Conservation (phyloP, 257 asterid genomes). For the Solanum appendiculatum region DNA sequence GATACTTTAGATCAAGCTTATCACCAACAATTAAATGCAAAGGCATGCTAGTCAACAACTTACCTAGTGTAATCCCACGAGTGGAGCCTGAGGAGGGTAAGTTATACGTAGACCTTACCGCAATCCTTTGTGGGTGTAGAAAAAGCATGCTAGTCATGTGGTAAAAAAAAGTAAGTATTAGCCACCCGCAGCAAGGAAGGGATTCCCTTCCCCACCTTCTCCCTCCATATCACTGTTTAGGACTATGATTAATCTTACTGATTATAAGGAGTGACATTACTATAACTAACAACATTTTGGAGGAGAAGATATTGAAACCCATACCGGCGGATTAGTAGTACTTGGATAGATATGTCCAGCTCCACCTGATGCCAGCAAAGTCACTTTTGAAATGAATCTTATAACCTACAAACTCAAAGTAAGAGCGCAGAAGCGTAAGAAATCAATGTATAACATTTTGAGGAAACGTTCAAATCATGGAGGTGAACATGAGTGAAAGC, state of each 20-base stretch:
- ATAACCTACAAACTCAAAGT: constrained; percentile 51
- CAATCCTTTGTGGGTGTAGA: not conserved
- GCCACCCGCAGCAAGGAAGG: not conserved
- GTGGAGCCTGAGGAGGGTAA: not conserved
- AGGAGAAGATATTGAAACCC: constrained; percentile 2
- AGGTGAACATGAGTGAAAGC: not conserved
- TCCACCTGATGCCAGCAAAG: constrained; percentile 97
- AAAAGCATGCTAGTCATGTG: not conserved
- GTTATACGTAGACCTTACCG: not conserved
- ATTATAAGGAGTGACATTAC: not conserved
- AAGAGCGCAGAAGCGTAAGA: not conserved
- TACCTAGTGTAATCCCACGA: not conserved
- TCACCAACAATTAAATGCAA: not conserved
- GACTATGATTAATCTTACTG: not conserved
- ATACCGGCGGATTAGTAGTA: constrained; percentile 93
- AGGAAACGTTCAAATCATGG: not conserved
- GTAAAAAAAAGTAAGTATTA: not conserved
- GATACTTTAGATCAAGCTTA: not conserved
- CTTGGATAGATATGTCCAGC: constrained; percentile 98
- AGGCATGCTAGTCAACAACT: not conserved
- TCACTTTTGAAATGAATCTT: constrained; percentile 82
- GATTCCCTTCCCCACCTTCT: not conserved
- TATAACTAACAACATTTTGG: not conserved
- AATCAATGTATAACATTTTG: not conserved
- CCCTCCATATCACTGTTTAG: not conserved